Evolutionary conservation across 257 asterid genomes (phyloP), one percentile per base, ranked within the genome.

Genomic region (Solanum ahanhuiri): DNA sequence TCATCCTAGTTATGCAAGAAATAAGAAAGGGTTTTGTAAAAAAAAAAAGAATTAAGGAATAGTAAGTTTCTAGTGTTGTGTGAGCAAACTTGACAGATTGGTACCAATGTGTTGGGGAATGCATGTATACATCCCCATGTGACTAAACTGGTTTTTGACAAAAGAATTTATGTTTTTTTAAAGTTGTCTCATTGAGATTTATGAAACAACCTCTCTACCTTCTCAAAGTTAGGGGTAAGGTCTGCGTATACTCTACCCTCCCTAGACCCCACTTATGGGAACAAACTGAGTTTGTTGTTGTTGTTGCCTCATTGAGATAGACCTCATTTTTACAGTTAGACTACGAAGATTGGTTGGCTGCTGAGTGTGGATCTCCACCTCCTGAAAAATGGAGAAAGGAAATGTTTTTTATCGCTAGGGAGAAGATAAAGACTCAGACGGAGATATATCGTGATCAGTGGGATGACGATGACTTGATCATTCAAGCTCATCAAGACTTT

Each of bases 281-380:
- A 51, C 9, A 51, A 5, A 51, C n/a, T 17, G n/a, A 51, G 60
- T 51, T 51, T 51, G 22, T 51, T 51, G 60, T 15, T 51, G 35
- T 48, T 45, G 28, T 45, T 28, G 18, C 39, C 84, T 45, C 0
- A 2, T 17, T 45, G 41, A 45, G n/a, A 51, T 37, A 9, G 54
- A 8, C 41, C 18, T n/a, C 41, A 17, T 43, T n/a, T 39, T 25
- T 85, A 88, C 94, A 95, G 99, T 97, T 93, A 28, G 98, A 94
- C 88, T 97, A 97, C 20, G 91, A 95, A 81, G 95, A 94, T 85
- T 93, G 98, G 98, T 86, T 97, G 89, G 99, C 98, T 25, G 93
- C 85, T 5, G 85, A 92, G 92, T 90, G 93, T 57, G 93, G 93
- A 12, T 89, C 88, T 41, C 88, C 90, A 15, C 92, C 91, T 0